Evolutionary conservation across 176 grass and related monocot species (phyloP), one percentile per base, ranked within the genome.

Genomic region (Tuctoria greenei): DNA sequence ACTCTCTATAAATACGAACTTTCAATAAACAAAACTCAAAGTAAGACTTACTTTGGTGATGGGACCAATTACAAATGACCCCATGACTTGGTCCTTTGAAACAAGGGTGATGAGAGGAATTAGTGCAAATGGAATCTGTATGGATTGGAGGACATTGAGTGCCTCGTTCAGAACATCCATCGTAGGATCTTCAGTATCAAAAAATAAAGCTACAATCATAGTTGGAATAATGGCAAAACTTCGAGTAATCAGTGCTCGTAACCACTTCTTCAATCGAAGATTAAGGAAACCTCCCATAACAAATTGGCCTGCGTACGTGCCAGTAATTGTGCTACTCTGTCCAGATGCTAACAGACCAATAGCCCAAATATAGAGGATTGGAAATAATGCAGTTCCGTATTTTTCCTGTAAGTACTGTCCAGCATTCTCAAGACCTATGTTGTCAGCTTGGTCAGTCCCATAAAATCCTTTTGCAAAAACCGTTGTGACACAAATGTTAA

Each of bases 81-180:
- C 94, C 94, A 97, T 93, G 63, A 97, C 78, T 75, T 91, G 88
- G 63, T 97, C 94, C 59, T 89, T 97, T 11, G 94, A 97, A 68
- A 97, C 94, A 58, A 97, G 85, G 69, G 90, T 89, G 49, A 97
- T 89, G 14, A 97, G 84, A 43, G 94, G 94, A 72, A 97, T 97
- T 15, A 97, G 67, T 64, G 94, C 94, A 85, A 97, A 97, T 65
- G 94, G 94, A 81, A 97, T 97, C 75, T 97, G 94, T 59, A 97
- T 83, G 17, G 94, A 93, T 20, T 97, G 94, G 89, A 97, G 94
- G 35, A 97, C 94, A 85, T 97, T 97, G 68, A 97, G 91, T 10
- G 86, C 84, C 76, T 97, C 94, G 0, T 97, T 97, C 81, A 97
- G 82, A 50, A 86, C 65, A 66, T 97, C 94, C 94, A 97, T 93